Conservation (phyloP, 2,329 filamentous ascomycete species). For the Pseudogymnoascus sp. region DNA sequence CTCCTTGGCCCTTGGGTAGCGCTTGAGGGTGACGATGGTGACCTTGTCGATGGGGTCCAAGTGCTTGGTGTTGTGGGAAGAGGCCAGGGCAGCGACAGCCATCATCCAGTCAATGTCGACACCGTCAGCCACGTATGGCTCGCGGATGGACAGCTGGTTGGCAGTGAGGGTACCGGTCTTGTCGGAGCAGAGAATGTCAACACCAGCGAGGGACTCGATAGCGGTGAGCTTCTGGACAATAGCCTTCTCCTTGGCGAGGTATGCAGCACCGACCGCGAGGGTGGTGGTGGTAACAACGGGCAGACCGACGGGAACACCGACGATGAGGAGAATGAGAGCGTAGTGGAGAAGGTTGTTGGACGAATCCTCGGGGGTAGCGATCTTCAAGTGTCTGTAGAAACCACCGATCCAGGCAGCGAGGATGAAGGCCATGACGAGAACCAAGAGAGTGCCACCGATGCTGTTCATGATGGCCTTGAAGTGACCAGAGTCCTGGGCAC, state of each 20-base stretch:
- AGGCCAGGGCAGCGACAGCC: conserved; percentile 68
- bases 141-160: conserved; percentile 68
- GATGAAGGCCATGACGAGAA: conserved; percentile 72
- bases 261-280: conserved; percentile 67
- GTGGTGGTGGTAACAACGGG: conserved; percentile 73
- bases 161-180: conserved; percentile 73
- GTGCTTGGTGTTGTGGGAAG: conserved; percentile 71
- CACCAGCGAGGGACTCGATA: conserved; percentile 68
- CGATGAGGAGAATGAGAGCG: conserved; percentile 63
- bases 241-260: conserved; percentile 68
- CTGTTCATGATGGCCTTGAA: conserved; percentile 81
- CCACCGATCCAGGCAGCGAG: conserved; percentile 68
- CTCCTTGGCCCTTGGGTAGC: conserved; percentile 69
- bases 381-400: conserved; percentile 63
- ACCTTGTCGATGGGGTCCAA: conserved; percentile 75
- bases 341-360: conserved; percentile 60
- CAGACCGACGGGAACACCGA: conserved; percentile 72
- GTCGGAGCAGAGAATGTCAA: conserved; percentile 72
- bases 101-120: conserved; percentile 80
- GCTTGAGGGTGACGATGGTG: conserved; percentile 66
- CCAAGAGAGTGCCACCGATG: conserved; percentile 65
- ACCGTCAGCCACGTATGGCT: conserved; percentile 68
- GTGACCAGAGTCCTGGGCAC: conserved; percentile 67
- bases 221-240: conserved; percentile 74
- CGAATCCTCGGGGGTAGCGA: conserved; percentile 48